Conservation (phyloP, 2,329 filamentous ascomycete species). For the Magnaporthiopsis rhizophila region DNA sequence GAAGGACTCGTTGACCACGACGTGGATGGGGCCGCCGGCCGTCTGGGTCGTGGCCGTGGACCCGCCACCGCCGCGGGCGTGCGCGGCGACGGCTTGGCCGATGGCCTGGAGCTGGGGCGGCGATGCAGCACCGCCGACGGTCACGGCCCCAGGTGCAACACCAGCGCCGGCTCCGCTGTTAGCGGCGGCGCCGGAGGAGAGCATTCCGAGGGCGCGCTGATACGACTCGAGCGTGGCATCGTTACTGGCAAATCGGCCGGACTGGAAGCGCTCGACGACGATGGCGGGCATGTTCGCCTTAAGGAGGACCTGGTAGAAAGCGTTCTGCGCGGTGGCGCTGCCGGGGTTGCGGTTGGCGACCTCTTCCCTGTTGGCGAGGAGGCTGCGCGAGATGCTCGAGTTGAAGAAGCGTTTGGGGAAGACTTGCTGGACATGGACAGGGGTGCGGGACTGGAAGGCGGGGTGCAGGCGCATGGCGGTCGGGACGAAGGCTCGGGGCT, state of each 20-base stretch:
- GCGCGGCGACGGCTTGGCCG: slow-evolving; percentile 72
- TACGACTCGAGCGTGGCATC: slow-evolving; percentile 71
- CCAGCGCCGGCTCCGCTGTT: not conserved
- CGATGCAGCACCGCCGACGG: slow-evolving; percentile 17
- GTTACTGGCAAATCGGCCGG: slow-evolving; percentile 77
- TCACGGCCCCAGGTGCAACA: slow-evolving; percentile 8
- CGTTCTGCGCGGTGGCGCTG: slow-evolving; percentile 82
- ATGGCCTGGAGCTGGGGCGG: slow-evolving; percentile 65
- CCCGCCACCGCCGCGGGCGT: slow-evolving; percentile 58
- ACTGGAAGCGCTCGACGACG: slow-evolving; percentile 81
- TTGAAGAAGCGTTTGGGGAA: slow-evolving; percentile 2
- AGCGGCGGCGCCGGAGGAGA: slow-evolving; percentile 15
- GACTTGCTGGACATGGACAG: not conserved
- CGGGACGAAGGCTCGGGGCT: not conserved
- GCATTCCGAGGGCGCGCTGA: slow-evolving; percentile 56
- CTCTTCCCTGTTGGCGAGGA: slow-evolving; percentile 81
- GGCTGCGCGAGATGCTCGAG: slow-evolving; percentile 47
- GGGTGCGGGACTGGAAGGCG: not conserved
- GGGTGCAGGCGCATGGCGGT: not conserved
- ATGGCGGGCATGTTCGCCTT: slow-evolving; percentile 92
- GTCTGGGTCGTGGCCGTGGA: slow-evolving; percentile 38
- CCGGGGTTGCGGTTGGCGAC: slow-evolving; percentile 86
- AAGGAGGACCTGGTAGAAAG: slow-evolving; percentile 86
- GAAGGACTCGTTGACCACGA: slow-evolving; percentile 87
- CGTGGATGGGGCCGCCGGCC: slow-evolving; percentile 72